Percentiles rank a stretch among this genome's conserved stretches.
phyloP scores from a whole-genome alignment of 805 yeast species.

The Kluyveromyces aestuarii region DNA sequence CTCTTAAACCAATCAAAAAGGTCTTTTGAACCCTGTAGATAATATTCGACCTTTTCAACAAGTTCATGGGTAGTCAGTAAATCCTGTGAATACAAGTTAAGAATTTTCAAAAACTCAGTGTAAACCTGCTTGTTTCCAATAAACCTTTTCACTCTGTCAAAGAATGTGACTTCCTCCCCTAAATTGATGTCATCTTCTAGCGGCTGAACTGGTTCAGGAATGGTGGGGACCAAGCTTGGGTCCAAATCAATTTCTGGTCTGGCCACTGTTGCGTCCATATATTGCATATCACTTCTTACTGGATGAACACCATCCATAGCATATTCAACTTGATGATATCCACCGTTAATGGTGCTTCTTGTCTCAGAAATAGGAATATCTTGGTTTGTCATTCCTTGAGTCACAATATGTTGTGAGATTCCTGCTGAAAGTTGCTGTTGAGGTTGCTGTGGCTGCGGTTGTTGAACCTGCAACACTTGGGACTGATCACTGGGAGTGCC shows the following conservation, averaged over 20 bases:
- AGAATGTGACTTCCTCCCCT: slow-evolving; percentile 80
- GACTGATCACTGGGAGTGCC: slow-evolving; percentile 16
- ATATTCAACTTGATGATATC: slow-evolving; percentile 20
- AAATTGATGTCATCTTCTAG: slow-evolving; percentile 49
- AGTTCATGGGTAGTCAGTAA: slow-evolving; percentile 75
- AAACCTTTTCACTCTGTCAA: slow-evolving; percentile 83
- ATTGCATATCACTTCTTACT: slow-evolving; percentile 2
- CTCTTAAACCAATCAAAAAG: slow-evolving; percentile 84
- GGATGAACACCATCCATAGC: slow-evolving; percentile 5
- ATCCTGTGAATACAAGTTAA: slow-evolving; percentile 84
- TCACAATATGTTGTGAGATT: slow-evolving; percentile 5
- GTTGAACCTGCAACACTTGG: slow-evolving; percentile 23
- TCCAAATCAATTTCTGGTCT: slow-evolving; percentile 35
- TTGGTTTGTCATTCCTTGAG: slow-evolving; percentile 18
- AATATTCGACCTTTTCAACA: slow-evolving; percentile 76
- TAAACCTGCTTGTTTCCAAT: slow-evolving; percentile 85
- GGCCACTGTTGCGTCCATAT: slow-evolving; percentile 9
- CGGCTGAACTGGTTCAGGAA: slow-evolving; percentile 72
- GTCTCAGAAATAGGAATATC: slow-evolving; percentile 30
- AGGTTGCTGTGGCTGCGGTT: slow-evolving; percentile 10
- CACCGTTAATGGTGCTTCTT: slow-evolving; percentile 23
- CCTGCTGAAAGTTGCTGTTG: slow-evolving; percentile 39
- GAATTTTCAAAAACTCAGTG: slow-evolving; percentile 81
- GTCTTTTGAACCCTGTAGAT: slow-evolving; percentile 73
- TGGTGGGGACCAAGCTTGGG: slow-evolving; percentile 74